These are phyloP conservation scores for Auxenochlorella pyrenoidosa DNA, from an alignment of 139 green algal genomes.

Conservation along the genomic window DNA sequence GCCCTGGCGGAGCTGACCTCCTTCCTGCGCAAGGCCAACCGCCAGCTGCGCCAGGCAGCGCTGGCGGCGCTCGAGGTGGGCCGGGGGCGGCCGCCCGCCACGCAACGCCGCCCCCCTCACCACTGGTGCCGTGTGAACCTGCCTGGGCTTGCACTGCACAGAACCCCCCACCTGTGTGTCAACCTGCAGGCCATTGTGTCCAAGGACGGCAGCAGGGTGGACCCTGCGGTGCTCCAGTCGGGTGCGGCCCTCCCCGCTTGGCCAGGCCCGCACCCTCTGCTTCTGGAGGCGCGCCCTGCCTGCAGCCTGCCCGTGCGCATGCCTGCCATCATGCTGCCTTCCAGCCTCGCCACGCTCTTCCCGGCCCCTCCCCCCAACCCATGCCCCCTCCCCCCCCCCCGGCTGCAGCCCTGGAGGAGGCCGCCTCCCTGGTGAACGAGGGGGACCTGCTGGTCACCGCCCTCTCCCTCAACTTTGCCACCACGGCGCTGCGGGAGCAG, in stretches of 20 bases:
- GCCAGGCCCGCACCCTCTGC: no score
- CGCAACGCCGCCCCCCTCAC: not conserved
- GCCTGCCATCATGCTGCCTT: not conserved
- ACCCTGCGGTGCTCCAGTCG: constrained; percentile 14
- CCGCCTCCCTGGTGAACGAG: constrained; percentile 72
- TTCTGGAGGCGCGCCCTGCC: no score
- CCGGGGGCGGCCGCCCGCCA: no score
- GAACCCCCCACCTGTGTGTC: not conserved
- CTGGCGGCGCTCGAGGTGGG: constrained; percentile 62
- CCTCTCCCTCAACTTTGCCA: constrained; percentile 71
- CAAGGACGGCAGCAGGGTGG: constrained; percentile 53
- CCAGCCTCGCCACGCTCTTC: not conserved
- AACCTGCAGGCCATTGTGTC: constrained; percentile 56
- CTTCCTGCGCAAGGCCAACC: constrained; percentile 94
- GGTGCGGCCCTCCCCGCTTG: not conserved
- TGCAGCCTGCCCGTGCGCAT: not conserved
- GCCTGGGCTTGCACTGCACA: no score
- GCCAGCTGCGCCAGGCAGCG: constrained; percentile 82
- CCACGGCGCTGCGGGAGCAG: constrained; percentile 65
- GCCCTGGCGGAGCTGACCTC: constrained; percentile 77
- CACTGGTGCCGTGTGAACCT: not conserved
- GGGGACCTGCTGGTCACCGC: constrained; percentile 83
- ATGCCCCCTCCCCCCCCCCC: not conserved
- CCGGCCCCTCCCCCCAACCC: not conserved
- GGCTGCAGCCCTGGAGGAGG: constrained; percentile 57